Conservation (phyloP, 129 eudicot species). For the Tagetes patula region DNA sequence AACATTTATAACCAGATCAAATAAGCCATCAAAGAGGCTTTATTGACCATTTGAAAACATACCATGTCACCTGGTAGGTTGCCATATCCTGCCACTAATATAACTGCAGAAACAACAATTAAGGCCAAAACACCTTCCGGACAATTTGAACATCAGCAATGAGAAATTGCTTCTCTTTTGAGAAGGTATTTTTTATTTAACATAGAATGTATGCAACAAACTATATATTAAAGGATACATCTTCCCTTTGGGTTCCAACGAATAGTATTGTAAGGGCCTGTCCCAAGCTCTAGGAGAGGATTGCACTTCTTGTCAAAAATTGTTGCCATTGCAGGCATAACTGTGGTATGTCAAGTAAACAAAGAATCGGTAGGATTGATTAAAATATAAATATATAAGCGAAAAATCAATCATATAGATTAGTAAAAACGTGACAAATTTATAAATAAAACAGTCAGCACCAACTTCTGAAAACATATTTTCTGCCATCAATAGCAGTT, state of each 20-base stretch:
- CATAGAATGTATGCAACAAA: background rate
- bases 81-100: conserved; percentile 95
- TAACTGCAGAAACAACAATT: conserved; percentile 50
- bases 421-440: background rate
- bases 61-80: conserved; percentile 98
- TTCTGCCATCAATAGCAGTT: conserved; percentile 8
- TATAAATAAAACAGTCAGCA: background rate
- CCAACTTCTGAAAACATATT: background rate
- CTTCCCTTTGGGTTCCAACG: conserved; percentile 95
- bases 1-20: background rate
- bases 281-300: conserved; percentile 88
- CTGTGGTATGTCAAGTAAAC: conserved; percentile 62
- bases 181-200: background rate
- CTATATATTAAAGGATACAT: conserved; percentile 64
- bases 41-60: conserved; percentile 24
- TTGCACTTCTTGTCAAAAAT: conserved; percentile 91
- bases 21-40: background rate
- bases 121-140: conserved; percentile 47
- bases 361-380: background rate
- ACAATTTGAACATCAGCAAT: conserved; percentile 12
- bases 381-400: background rate
- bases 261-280: conserved; percentile 91
- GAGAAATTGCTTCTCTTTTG: conserved; percentile 17
- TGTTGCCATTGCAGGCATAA: conserved; percentile 96
- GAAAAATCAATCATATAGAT: background rate